phyloP scores from a whole-genome alignment of 768 basidiomycete genomes.

The Auriscalpium orientale region DNA sequence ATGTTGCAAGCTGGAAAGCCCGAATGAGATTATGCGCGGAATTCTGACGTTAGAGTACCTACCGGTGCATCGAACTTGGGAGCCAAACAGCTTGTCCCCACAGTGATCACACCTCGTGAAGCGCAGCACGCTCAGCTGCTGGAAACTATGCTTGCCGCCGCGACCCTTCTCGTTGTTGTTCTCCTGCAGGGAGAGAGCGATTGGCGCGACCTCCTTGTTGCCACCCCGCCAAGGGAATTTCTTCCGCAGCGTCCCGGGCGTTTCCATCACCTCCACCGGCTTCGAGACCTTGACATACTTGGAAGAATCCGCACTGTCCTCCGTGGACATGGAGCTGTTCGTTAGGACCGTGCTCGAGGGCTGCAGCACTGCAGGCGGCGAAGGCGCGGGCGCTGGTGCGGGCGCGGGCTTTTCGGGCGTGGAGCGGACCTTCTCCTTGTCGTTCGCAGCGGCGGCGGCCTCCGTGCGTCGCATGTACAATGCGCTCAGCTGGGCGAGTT shows the following conservation, averaged over 20 bases:
- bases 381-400: background rate
- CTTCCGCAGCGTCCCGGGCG: constrained; percentile 29
- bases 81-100: constrained; percentile 97
- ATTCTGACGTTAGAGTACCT: constrained; percentile 24
- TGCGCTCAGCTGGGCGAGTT: constrained; percentile 80
- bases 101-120: constrained; percentile 94
- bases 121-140: constrained; percentile 79
- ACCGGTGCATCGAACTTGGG: constrained; percentile 89
- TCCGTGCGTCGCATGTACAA: constrained; percentile 81
- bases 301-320: constrained; percentile 38
- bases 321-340: constrained; percentile 25
- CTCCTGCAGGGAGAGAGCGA: constrained; percentile 17
- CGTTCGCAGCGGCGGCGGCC: constrained; percentile 7
- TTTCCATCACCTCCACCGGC: constrained; percentile 29
- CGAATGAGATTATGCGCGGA: background rate
- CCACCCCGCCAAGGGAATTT: constrained; percentile 51
- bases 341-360: constrained; percentile 1
- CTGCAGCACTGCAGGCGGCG: background rate
- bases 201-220: constrained; percentile 60
- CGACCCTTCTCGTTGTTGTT: constrained; percentile 17
- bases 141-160: constrained; percentile 70
- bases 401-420: constrained; percentile 6
- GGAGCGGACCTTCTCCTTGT: background rate
- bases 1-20: constrained; percentile 8
- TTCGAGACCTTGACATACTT: constrained; percentile 33